A percentile compares a stretch with the other conserved stretches of the same genome.
These are phyloP conservation scores for Penicillium concentricum DNA, from an alignment of 2,329 filamentous ascomycete species.

Conservation along the genomic window DNA sequence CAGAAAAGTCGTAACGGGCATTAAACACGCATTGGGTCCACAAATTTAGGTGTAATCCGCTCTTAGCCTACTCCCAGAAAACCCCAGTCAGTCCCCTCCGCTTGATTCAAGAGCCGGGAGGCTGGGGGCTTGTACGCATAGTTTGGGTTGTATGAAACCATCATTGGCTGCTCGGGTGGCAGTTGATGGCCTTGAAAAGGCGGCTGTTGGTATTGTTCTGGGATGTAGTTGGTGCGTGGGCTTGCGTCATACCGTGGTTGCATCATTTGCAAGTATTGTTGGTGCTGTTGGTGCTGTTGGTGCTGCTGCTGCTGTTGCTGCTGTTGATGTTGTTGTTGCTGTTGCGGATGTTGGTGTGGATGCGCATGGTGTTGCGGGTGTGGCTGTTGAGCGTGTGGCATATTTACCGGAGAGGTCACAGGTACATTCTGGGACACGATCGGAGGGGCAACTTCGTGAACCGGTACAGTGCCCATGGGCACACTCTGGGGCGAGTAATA, in stretches of 20 bases:
- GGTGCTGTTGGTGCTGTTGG: constrained; percentile 14
- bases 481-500: constrained; percentile 38
- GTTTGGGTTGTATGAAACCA: constrained; percentile 34
- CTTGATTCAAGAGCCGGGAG: constrained; percentile 36
- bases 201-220: constrained; percentile 32
- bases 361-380: constrained; percentile 31
- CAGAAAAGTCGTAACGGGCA: constrained; percentile 25
- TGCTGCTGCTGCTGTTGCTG: constrained; percentile 35
- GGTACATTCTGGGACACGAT: constrained; percentile 34
- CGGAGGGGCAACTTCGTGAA: constrained; percentile 29
- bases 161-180: constrained; percentile 31
- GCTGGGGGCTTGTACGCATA: constrained; percentile 34
- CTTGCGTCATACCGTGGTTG: constrained; percentile 34
- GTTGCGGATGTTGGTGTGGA: constrained; percentile 25
- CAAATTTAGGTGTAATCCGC: constrained; percentile 16
- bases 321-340: constrained; percentile 29
- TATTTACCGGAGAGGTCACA: constrained; percentile 29
- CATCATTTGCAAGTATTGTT: constrained; percentile 32
- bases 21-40: constrained; percentile 17
- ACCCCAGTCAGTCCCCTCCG: constrained; percentile 42
- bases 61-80: constrained; percentile 40
- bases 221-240: constrained; percentile 31
- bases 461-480: constrained; percentile 31
- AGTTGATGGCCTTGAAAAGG: constrained; percentile 30
- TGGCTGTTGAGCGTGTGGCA: constrained; percentile 24